Conservation (phyloP, 176 grass and related monocot genomes). For the Zea luxurians region DNA sequence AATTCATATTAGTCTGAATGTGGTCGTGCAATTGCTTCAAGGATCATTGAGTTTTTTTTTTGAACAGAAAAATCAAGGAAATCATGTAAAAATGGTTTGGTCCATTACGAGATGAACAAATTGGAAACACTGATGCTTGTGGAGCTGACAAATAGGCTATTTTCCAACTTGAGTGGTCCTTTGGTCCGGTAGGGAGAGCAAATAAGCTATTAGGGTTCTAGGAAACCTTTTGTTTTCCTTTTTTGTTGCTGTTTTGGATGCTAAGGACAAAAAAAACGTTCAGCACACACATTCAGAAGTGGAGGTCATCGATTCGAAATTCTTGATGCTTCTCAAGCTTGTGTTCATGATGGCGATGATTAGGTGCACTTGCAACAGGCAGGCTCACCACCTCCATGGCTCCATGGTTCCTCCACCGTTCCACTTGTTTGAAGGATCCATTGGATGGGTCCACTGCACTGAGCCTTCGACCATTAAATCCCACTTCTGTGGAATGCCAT, state of each 20-base stretch:
- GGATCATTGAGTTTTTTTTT: not conserved
- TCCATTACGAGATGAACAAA: not conserved
- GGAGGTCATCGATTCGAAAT: slow-evolving; percentile 20
- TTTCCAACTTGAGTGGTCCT: not conserved
- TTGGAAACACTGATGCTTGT: not conserved
- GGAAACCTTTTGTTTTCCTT: not conserved
- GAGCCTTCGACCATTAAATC: slow-evolving; percentile 5
- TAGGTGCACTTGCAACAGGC: slow-evolving; percentile 25
- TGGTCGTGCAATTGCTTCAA: not conserved
- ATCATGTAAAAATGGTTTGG: not conserved
- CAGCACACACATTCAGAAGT: slow-evolving; percentile 18
- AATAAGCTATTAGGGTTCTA: not conserved
- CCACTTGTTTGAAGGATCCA: slow-evolving; percentile 21
- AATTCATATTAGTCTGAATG: slow-evolving; percentile 13
- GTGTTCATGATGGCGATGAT: slow-evolving; percentile 31
- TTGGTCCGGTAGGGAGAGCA: not conserved
- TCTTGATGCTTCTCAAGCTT: slow-evolving; percentile 22
- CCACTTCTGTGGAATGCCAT: slow-evolving; percentile 19
- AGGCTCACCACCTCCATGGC: not conserved
- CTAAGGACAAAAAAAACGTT: slow-evolving; percentile 32
- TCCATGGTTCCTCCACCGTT: not conserved
- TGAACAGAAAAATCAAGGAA: not conserved
- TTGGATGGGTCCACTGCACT: slow-evolving; percentile 17
- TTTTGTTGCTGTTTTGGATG: slow-evolving; percentile 17
- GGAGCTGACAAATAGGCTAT: not conserved